Evolutionary conservation across 805 yeast genomes (phyloP), one percentile per base, ranked within the genome.

Genomic region (Candida wancherniae): DNA sequence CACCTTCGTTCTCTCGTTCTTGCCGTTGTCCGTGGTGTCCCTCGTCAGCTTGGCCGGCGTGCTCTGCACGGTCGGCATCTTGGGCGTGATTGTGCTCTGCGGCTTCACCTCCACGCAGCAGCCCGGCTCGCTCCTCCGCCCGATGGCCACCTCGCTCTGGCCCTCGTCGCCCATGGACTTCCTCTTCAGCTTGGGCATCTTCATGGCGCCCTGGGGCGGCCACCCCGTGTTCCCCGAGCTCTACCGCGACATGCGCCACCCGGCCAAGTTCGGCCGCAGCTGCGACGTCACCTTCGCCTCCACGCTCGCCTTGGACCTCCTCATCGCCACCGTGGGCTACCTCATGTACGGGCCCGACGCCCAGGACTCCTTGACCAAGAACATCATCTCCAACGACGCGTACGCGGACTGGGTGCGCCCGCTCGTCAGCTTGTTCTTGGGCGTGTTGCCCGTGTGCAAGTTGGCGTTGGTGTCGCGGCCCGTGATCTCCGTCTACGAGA

Each of bases 221-320:
- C 92, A 84, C 57, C 85, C 92, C 4, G 73, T 84, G 15, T 84
- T 83, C 48, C 92, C 92, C 3, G 83, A 83, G 43, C 63, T 83
- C 31, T 78, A 76, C 51, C 68, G 77, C 20, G 94, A 83, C 53
- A 78, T 83, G 82, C 67, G 83, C 32, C 81, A 76, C 42, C 88
- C 90, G 3, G 42, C 59, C 16, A 77, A 80, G 47, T 83, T 73
- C 51, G 43, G 52, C n/a, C 50, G 52, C 14, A 68, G 80, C 36
- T 63, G 80, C 31, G 64, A 69, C 22, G 53, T 73, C 10, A 74
- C 84, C 0, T 83, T 80, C 49, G 40, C 65, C 3, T 64, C 73
- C 37, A 79, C 88, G 0, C 71, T 75, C 39, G 26, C 64, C 9
- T 69, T 81, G 19, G 88, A 83, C 55, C 58, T 64, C 27, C 40